Conservation (phyloP, 352 stramenopile species). For the Blastocystis sp. region DNA sequence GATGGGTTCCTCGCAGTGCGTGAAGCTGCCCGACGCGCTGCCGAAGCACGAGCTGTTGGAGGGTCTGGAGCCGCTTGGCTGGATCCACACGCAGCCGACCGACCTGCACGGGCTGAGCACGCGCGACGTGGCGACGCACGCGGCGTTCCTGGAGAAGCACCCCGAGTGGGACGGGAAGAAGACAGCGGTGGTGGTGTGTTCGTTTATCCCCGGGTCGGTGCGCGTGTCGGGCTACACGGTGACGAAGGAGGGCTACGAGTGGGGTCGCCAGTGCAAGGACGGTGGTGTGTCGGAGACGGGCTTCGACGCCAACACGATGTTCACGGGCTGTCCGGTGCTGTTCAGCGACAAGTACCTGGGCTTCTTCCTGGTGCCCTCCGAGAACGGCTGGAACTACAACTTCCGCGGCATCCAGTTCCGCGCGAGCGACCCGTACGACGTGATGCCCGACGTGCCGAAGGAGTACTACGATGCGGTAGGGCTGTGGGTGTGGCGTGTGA, state of each 20-base stretch:
- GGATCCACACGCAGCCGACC: slow-evolving; percentile 98
- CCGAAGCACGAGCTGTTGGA: slow-evolving; percentile 90
- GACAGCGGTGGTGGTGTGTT: slow-evolving; percentile 93
- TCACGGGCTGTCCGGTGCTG: slow-evolving; percentile 99
- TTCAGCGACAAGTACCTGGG: slow-evolving; percentile 97
- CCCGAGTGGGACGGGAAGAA: slow-evolving; percentile 93
- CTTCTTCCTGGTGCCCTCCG: slow-evolving; percentile 97
- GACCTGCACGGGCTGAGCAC: slow-evolving; percentile 92
- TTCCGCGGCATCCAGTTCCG: slow-evolving; percentile 98
- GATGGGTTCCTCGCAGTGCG: slow-evolving; percentile 92
- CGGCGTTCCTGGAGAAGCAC: slow-evolving; percentile 93
- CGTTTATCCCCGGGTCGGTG: slow-evolving; percentile 97
- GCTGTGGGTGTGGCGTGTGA: background rate
- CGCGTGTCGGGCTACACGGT: slow-evolving; percentile 98
- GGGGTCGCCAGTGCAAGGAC: slow-evolving; percentile 94
- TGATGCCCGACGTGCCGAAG: slow-evolving; percentile 95
- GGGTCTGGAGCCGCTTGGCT: slow-evolving; percentile 93
- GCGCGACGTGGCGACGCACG: slow-evolving; percentile 74
- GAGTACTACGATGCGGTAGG: slow-evolving; percentile 88
- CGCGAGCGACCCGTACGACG: slow-evolving; percentile 91
- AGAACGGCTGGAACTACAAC: slow-evolving; percentile 99
- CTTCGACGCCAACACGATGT: slow-evolving; percentile 78
- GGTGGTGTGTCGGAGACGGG: slow-evolving; percentile 78
- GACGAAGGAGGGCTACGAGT: slow-evolving; percentile 91
- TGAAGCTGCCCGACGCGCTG: slow-evolving; percentile 91